phyloP scores from a whole-genome alignment of 805 yeast genomes.

The Barnettozyma siamensis region DNA sequence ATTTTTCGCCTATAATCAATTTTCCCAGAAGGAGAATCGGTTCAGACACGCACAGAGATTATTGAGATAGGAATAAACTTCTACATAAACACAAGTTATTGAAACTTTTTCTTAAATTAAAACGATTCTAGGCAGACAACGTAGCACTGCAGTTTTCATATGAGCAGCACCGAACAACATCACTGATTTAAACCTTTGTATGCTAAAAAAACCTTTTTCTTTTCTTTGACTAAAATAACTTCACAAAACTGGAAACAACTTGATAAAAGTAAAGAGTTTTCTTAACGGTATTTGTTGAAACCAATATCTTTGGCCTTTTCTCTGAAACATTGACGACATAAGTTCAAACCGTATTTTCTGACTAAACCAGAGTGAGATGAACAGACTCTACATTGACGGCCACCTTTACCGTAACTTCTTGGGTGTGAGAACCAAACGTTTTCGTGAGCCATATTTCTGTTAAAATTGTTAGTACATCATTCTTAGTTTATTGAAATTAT shows the following conservation, averaged over 20 bases:
- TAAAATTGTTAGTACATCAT: slow-evolving; percentile 18
- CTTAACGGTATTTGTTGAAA: slow-evolving; percentile 97
- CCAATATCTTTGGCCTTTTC: slow-evolving; percentile 99
- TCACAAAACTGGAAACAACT: slow-evolving; percentile 7
- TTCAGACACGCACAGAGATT: not conserved
- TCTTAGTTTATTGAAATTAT: not conserved
- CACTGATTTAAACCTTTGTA: slow-evolving; percentile 3
- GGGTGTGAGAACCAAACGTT: slow-evolving; percentile 99
- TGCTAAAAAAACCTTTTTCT: slow-evolving; percentile 6
- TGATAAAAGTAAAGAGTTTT: slow-evolving; percentile 1
- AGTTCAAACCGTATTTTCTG: slow-evolving; percentile 99
- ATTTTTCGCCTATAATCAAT: no score
- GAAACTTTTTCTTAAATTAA: slow-evolving; percentile 12
- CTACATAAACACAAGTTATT: no score
- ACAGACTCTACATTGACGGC: slow-evolving; percentile 99
- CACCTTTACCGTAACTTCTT: slow-evolving; percentile 99
- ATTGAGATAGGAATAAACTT: no score
- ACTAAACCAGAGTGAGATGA: slow-evolving; percentile 98
- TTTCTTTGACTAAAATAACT: slow-evolving; percentile 4
- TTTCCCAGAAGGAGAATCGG: not conserved
- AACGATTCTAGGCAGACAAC: slow-evolving; percentile 10
- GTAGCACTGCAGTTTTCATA: slow-evolving; percentile 13
- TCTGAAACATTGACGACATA: slow-evolving; percentile 99
- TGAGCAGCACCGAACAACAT: slow-evolving; percentile 5
- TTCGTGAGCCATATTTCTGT: slow-evolving; percentile 96